Evolutionary conservation across 73 alveolate genomes (phyloP).

Genomic region (Durusdinium trenchii): DNA sequence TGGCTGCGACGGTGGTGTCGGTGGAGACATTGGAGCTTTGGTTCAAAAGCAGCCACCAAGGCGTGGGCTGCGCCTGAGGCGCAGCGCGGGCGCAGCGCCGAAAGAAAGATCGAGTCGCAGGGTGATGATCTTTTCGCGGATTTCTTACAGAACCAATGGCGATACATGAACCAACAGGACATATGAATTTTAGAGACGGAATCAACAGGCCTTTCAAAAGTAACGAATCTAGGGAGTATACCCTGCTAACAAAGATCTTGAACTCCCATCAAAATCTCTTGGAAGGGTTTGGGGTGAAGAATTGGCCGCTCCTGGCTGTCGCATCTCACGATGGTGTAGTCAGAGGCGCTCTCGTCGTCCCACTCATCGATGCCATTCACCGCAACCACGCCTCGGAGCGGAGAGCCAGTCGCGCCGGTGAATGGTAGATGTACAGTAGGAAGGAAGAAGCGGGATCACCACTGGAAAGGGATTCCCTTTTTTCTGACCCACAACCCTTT

Average conservation of each 20-base stretch:
- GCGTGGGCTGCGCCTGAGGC: constrained; percentile 52
- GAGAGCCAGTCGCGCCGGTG: no score
- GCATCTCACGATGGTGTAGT: constrained; percentile 69
- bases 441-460: no score
- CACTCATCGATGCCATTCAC: constrained; percentile 78
- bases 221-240: no score
- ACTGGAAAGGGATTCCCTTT: no score
- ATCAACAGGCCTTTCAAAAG: neutral
- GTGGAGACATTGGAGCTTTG: constrained; percentile 21
- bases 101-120: neutral
- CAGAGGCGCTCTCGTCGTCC: constrained; percentile 89
- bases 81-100: neutral
- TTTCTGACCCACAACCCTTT: no score
- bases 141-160: neutral
- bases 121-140: neutral
- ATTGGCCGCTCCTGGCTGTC: constrained; percentile 30
- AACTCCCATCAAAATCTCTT: neutral
- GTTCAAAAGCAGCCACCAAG: constrained; percentile 86
- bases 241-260: no score
- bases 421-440: no score
- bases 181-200: neutral
- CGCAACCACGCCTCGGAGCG: constrained; percentile 56
- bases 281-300: neutral
- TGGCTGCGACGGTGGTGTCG: neutral
- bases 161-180: neutral